A percentile compares a stretch with the other conserved stretches of the same genome.
phyloP scores from a whole-genome alignment of 2,329 filamentous ascomycete species.

The Gyromitra esculenta region DNA sequence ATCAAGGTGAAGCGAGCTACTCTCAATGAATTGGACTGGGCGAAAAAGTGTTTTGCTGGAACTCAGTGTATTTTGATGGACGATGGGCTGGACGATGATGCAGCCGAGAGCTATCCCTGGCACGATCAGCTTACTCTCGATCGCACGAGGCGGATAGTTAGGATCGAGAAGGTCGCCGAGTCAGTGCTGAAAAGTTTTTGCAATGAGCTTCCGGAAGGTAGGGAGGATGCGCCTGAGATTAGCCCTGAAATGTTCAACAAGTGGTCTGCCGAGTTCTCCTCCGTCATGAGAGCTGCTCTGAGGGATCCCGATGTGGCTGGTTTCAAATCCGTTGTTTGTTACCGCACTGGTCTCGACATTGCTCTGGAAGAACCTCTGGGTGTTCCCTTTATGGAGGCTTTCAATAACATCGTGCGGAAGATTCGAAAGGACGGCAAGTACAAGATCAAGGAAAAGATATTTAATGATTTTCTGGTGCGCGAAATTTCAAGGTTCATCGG shows the following conservation, averaged over 20 bases:
- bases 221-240: conserved; percentile 61
- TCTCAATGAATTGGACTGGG: conserved; percentile 68
- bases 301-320: conserved; percentile 75
- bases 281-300: conserved; percentile 68
- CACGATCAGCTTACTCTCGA: conserved; percentile 65
- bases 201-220: conserved; percentile 59
- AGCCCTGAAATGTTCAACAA: conserved; percentile 38
- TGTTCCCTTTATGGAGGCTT: conserved; percentile 52
- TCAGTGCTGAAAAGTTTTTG: conserved; percentile 67
- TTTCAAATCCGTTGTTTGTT: conserved; percentile 87
- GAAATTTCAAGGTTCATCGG: conserved; percentile 70
- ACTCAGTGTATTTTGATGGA: conserved; percentile 79
- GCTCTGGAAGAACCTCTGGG: conserved; percentile 56
- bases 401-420: conserved; percentile 24
- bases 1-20: conserved; percentile 62
- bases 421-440: conserved; percentile 17
- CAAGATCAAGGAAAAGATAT: conserved; percentile 69
- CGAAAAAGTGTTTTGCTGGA: conserved; percentile 73
- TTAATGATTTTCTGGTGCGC: conserved; percentile 77
- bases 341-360: conserved; percentile 73
- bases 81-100: conserved; percentile 72
- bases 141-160: conserved; percentile 76
- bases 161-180: conserved; percentile 78
- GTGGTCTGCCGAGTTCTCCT: conserved; percentile 66
- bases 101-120: conserved; percentile 42